Conservation (phyloP, 345 rosid genomes). For the Eucalyptus melliodora region DNA sequence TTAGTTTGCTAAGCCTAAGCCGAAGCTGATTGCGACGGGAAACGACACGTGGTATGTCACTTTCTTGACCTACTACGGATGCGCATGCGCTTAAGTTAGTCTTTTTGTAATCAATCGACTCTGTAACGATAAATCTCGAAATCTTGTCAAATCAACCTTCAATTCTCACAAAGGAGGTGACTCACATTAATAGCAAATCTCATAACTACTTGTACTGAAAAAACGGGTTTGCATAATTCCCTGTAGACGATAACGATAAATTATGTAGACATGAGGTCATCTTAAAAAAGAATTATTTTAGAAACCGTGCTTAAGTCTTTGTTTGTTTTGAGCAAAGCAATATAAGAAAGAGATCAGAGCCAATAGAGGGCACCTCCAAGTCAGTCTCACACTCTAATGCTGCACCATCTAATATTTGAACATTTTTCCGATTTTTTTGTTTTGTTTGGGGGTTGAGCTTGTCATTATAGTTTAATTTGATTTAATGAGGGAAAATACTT, state of each 20-base stretch:
- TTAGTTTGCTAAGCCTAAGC: not conserved
- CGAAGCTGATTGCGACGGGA: not conserved
- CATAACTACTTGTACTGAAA: not conserved
- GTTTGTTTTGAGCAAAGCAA: not conserved
- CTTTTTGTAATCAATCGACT: accelerated
- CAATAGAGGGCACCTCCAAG: not conserved
- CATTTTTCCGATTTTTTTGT: not conserved
- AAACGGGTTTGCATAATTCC: not conserved
- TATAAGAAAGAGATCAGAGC: not conserved
- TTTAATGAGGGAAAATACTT: not conserved
- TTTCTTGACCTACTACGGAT: not conserved
- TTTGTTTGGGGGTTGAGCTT: not conserved
- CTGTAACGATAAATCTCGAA: not conserved
- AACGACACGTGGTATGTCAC: too few relatives aligned
- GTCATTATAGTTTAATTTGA: not conserved
- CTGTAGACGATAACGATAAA: not conserved
- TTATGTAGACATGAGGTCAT: not conserved
- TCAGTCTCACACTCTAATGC: not conserved
- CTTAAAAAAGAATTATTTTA: not conserved
- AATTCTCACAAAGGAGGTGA: not conserved
- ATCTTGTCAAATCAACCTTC: not conserved
- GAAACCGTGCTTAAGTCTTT: too few relatives aligned
- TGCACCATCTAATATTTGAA: not conserved
- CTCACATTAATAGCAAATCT: not conserved
- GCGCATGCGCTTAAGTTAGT: not conserved